Percentiles rank a stretch among this genome's conserved stretches.
phyloP scores from a whole-genome alignment of 176 grass and related monocot genomes.

The Oryza rufipogon region DNA sequence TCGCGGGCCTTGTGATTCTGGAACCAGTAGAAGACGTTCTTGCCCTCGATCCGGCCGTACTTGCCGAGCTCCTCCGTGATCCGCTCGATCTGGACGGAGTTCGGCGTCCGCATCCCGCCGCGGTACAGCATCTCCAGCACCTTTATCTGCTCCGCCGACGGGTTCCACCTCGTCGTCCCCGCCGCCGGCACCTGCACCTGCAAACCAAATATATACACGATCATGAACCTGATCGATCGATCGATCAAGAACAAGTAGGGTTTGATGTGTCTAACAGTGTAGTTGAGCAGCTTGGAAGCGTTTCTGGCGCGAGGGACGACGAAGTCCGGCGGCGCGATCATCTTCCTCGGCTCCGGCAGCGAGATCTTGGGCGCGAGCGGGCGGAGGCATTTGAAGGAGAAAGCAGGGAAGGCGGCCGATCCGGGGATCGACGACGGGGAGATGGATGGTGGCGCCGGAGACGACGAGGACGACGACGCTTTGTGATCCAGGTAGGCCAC shows the following conservation, averaged over 20 bases:
- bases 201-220: neutral
- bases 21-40: slow-evolving; percentile 99
- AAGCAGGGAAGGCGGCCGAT: slow-evolving; percentile 16
- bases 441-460: slow-evolving; percentile 27
- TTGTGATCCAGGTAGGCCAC: slow-evolving; percentile 50
- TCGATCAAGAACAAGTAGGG: neutral
- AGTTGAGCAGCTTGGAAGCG: slow-evolving; percentile 45
- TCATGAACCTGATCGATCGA: neutral
- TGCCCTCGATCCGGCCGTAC: slow-evolving; percentile 84
- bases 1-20: slow-evolving; percentile 98
- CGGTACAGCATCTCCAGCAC: slow-evolving; percentile 81
- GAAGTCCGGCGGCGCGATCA: slow-evolving; percentile 25
- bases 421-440: slow-evolving; percentile 25
- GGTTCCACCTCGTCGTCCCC: slow-evolving; percentile 85
- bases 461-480: slow-evolving; percentile 25
- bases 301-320: slow-evolving; percentile 35
- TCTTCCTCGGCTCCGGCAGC: slow-evolving; percentile 42
- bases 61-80: slow-evolving; percentile 81
- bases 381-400: slow-evolving; percentile 37
- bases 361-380: slow-evolving; percentile 56
- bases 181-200: slow-evolving; percentile 56
- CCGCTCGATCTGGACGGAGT: slow-evolving; percentile 79
- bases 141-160: slow-evolving; percentile 85
- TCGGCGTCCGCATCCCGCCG: slow-evolving; percentile 85
- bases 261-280: slow-evolving; percentile 38